Base-by-base conservation (phyloP, 495 filamentous ascomycete species). In the Polyplosphaeria fusca region DNA sequence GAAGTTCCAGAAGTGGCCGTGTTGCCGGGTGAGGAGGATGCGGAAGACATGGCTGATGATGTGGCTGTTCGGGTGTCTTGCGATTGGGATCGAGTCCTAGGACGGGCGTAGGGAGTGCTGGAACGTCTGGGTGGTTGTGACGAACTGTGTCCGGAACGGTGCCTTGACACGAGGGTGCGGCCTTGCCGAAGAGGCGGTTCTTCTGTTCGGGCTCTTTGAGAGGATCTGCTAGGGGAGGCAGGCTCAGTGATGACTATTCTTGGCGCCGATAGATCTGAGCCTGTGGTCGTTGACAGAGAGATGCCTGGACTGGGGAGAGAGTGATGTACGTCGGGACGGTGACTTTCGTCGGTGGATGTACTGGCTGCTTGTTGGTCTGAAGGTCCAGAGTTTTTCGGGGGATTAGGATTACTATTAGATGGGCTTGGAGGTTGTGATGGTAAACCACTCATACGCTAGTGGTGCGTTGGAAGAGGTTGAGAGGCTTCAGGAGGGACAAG, bases 11-110 rank as follows among this genome's bases (percentile, higher is more conserved):
- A 39, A 18, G 52, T 62, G 52, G 3, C 41, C 42, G 59, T 62
- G 52, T 52, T 57, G 12, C 52, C 59, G 9, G 59, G 59, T 41
- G 59, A 62, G 14, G 59, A 62, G 25, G 41, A 28, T 20, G 59
- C 46, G 47, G 59, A 62, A 57, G 59, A 62, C 59, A 62, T 61
- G 20, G 51, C 39, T 46, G 16, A 7, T 42, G 39, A 18, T 47
- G 45, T 30, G 38, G 39, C 20, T 5, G 12, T 47, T 24, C 13
- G 32, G 9, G n/a, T 38, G 19, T 11, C 24, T 19, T 22, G 51
- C 22, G 51, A 30, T 26, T 55, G 50, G 1, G 58, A 61, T 40
- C 23, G 50, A 14, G 45, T 37, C 4, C 38, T 19, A n/a, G 39
- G 51, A 22, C 52, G 50, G 18, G 11, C 18, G 50, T 61, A 60